These are phyloP conservation scores for Sphagnum contortum DNA, from an alignment of 225 moss, liverwort and hornwort genomes.

Conservation along the genomic window DNA sequence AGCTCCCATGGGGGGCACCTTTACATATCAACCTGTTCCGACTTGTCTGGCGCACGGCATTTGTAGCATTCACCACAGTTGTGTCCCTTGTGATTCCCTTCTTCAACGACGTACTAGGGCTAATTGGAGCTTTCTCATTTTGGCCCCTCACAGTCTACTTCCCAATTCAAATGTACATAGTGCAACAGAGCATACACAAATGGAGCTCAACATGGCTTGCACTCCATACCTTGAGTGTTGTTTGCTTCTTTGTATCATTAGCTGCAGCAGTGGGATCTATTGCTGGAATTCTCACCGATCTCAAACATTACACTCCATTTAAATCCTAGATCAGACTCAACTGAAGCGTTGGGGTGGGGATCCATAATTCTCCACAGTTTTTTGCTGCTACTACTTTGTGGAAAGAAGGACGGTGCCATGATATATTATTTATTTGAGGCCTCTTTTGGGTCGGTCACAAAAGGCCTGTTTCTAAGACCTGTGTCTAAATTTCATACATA, in stretches of 20 bases:
- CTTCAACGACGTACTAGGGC: conserved; percentile 71
- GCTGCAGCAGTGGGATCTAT: conserved; percentile 50
- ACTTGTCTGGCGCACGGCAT: conserved; percentile 65
- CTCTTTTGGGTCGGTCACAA: no score
- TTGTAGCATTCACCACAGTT: conserved; percentile 49
- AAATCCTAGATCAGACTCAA: neutral
- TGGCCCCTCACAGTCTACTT: conserved; percentile 76
- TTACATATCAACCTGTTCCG: conserved; percentile 54
- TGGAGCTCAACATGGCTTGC: conserved; percentile 34
- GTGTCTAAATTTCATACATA: no score
- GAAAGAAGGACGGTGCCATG: no score
- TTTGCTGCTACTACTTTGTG: no score
- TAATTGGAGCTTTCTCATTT: conserved; percentile 68
- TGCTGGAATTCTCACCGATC: conserved; percentile 35
- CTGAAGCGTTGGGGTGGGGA: no score
- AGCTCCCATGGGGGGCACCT: conserved; percentile 29
- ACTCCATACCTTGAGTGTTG: conserved; percentile 28
- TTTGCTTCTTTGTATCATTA: conserved; percentile 39
- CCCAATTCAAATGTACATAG: conserved; percentile 63
- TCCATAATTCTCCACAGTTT: no score
- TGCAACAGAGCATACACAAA: conserved; percentile 19
- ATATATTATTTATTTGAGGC: no score
- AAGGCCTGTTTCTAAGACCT: no score
- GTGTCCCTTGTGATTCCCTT: conserved; percentile 67
- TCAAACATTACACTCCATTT: conserved; percentile 44